Evolutionary conservation across 1,284 basidiomycete genomes (phyloP), one percentile per base, ranked within the genome.

Genomic region (Caloboletus firmus): DNA sequence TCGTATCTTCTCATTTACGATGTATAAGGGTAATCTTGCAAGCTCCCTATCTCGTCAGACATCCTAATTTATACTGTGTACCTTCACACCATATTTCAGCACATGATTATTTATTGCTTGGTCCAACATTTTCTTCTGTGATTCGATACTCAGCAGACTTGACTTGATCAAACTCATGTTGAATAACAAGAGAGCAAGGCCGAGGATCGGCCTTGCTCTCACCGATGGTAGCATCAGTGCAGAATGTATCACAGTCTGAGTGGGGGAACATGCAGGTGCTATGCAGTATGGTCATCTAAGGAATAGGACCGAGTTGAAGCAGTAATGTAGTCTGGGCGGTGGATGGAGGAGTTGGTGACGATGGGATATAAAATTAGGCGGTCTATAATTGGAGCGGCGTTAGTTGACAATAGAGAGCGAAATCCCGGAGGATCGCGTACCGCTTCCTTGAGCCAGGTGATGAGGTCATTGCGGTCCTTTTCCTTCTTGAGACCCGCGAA

Each of bases 401-500:
- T n/a, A 24, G 34, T 34, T n/a, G 12, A 28, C 24, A 18, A 30
- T 24, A 32, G 32, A 22, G 46, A 45, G 7, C 0, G 6, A 49
- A 45, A 39, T 32, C 8, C 8, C 1, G 2, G 15, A 35, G 17
- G 2, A 15, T 30, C 12, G 69, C 81, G 58, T 68, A 90, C 89
- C 58, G 80, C 71, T 49, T 87, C 81, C 79, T 90, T 90, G 65
- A 93, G 77, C 71, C 79, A 84, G 46, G 91, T 83, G 64, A 93
- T 79, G 66, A 96, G 85, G 79, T 96, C 92, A 74, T 87, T 90
- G 76, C 94, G 87, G 75, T 97, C 95, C 82, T 94, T 94, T 34
- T 91, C 90, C 84, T 97, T 97, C 87, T 97, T 97, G 72, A 98
- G 78, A 67, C 95, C 95, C 62, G 95, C 93, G 66, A 97, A 98